Base-by-base conservation (phyloP, 805 yeast genomes). In the Cyberlindnera euphorbiae region DNA sequence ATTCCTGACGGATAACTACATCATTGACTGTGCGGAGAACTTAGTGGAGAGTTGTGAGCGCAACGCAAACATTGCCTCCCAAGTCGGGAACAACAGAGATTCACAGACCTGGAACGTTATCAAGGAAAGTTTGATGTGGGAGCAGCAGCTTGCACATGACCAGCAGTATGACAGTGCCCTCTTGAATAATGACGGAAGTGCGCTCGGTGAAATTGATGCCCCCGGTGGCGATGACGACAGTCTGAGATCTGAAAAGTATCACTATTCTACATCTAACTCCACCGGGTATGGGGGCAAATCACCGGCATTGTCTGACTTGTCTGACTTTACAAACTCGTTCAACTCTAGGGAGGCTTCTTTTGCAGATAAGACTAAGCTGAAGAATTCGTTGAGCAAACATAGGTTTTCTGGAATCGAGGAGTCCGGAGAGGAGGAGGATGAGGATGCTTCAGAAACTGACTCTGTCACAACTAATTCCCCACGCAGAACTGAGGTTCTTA, bases 71-170 rank as follows among this genome's bases (percentile, higher is more conserved):
- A 62, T 75, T 8, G 83, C 83, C 0, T 69, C 69, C 1, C 62
- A 67, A 30, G 81, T 68, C 1, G 65, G 67, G 13, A 57, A 66
- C 33, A 63, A 61, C 35, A 58, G 84, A 39, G 82, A 77, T 36
- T 65, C 79, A 36, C 84, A 77, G 49, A 68, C 76, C 1, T 81
- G 88, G 88, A 58, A 69, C 41, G 66, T 78, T 4, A 57, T 80
- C 5, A 71, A 73, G 11, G 72, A 71, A 23, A 61, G 77, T 19
- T 56, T 79, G 4, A 53, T 58, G 2, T 60, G 69, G 58, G 61
- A 55, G 28, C 15, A 44, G 10, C 41, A 46, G 18, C 27, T 49
- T 12, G 42, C 30, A 8, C 18, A 39, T 8, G 44, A 49, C 5
- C 16, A 37, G 13, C 19, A 13, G n/a, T n/a, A n/a, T n/a, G n/a